phyloP scores from a whole-genome alignment of 2,329 filamentous ascomycete genomes.

The Botryotinia convoluta region DNA sequence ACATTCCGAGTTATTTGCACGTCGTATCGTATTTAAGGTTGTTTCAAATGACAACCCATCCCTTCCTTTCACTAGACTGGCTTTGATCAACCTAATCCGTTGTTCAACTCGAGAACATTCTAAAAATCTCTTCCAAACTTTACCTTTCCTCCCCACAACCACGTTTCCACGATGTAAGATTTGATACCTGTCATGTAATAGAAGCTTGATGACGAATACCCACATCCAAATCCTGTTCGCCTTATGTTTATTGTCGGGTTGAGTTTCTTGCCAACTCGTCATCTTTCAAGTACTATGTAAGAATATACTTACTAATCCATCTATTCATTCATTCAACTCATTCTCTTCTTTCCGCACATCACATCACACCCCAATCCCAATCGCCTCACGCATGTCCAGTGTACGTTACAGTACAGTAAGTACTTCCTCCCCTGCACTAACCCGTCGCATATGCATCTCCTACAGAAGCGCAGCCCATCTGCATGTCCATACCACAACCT shows the following conservation, averaged over 20 bases:
- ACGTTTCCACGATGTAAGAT: neutral
- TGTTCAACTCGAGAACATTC: neutral
- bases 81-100: neutral
- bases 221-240: neutral
- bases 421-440: constrained; percentile 7
- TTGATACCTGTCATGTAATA: neutral
- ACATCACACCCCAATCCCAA: neutral
- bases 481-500: constrained; percentile 2
- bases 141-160: neutral
- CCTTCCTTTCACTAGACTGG: neutral
- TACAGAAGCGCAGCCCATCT: constrained; percentile 8
- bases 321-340: no score
- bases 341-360: neutral
- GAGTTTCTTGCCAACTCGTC: constrained; percentile 1
- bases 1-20: neutral
- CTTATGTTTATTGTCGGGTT: neutral
- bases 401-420: neutral
- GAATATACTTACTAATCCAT: neutral
- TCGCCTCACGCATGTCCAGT: neutral
- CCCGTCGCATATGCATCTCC: constrained; percentile 9
- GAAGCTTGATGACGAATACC: constrained; percentile 3
- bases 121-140: neutral
- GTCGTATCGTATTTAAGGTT: neutral
- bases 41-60: neutral
- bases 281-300: neutral